Evolutionary conservation across 83 land plant species (phyloP).

Genomic region (Isoetes engelmannii): DNA sequence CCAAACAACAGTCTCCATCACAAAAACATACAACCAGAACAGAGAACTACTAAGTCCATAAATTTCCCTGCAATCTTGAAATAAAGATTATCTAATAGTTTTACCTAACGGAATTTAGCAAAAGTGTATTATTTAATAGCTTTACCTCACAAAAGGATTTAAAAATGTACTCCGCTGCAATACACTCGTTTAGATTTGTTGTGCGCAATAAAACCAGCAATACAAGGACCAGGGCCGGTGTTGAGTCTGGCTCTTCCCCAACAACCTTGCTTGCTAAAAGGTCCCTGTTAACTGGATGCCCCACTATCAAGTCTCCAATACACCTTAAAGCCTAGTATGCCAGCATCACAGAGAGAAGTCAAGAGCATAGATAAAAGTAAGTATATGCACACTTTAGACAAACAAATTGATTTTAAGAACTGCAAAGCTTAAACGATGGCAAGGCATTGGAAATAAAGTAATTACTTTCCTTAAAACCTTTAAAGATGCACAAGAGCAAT

Average conservation of each 20-base stretch:
- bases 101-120: background rate
- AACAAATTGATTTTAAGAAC: background rate
- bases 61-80: background rate
- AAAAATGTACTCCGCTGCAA: constrained; percentile 88
- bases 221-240: constrained; percentile 78
- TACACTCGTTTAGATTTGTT: constrained; percentile 61
- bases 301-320: constrained; percentile 68
- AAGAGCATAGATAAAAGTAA: too few relatives aligned
- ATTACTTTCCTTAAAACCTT: too few relatives aligned
- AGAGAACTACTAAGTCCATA: background rate
- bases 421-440: background rate
- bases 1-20: background rate
- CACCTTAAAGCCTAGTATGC: constrained; percentile 64
- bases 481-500: background rate
- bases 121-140: background rate
- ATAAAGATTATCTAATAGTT: background rate
- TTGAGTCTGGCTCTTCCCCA: constrained; percentile 76
- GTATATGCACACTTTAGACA: background rate
- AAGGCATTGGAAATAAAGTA: too few relatives aligned
- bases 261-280: constrained; percentile 61
- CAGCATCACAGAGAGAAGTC: too few relatives aligned
- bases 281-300: constrained; percentile 59
- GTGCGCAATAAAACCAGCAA: constrained; percentile 71
- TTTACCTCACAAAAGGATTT: constrained; percentile 92
- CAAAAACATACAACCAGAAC: constrained; percentile 2